Base-by-base conservation (phyloP, 2,329 filamentous ascomycete genomes). In the Colletotrichum costaricense region DNA sequence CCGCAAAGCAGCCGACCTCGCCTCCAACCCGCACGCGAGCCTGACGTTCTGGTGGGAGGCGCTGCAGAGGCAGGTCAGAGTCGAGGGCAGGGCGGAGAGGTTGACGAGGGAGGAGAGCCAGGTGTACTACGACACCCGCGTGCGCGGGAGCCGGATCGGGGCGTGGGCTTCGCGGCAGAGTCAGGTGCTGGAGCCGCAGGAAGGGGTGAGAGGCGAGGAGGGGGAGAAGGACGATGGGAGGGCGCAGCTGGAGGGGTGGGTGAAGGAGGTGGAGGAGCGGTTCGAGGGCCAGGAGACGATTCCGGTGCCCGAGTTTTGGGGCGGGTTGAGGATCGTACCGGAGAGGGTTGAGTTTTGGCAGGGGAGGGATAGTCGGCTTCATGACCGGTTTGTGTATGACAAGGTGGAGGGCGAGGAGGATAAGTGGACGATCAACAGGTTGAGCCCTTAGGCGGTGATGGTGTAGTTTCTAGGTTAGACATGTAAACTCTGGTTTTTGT, bases 271-370 rank as follows among this genome's bases (percentile, higher is more conserved):
- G 46, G 94, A 97, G 85, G 85, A 89, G 81, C 88, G 86, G 77
- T 99, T 98, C 81, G 88, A 92, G 55, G 94, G 91, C 2, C 79
- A 89, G 76, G 93, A 97, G 33, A 84, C 93, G 69, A 97, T 99
- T 76, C 95, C 95, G 1, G 92, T 98, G 63, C 97, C 97, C 4
- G 92, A 94, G 11, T 98, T 98, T 81, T 99, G 97, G 97, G 97
- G 97, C 35, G 97, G 97, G 0, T 81, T 98, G 81, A 91, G 96
- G 77, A 89, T 99, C 73, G 88, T 95, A 75, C 96, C 97, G 0
- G 93, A 95, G 79, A 90, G 91, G 78, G 89, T 99, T 62, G 97
- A 99, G 88, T 99, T 99, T 82, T 99, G 97, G 91, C 95, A 98
- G 87, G 97, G 97, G 3, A 90, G 97, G 78, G 90, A 94, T 80